Base-by-base conservation (phyloP, 305 asterid species). In the Ruellia speciosa region DNA sequence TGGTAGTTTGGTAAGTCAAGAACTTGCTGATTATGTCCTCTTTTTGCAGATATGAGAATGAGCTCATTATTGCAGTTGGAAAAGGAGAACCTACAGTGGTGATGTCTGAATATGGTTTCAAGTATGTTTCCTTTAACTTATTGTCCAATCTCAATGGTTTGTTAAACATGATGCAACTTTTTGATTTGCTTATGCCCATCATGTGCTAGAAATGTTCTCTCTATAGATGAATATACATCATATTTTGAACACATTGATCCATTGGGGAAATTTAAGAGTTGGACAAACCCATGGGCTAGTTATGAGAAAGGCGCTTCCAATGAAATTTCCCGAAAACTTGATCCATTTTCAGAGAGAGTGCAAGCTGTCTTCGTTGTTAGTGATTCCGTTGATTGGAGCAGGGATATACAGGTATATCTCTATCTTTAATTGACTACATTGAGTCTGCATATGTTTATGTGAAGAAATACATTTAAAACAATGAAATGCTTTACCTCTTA, bases 361-460 rank as follows among this genome's bases (percentile, higher is more conserved):
- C 69, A 71, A 54, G 98, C 96, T 58, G 94, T 82, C 66, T 90
- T 90, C 65, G 59, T 90, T 67, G 95, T 85, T 75, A 90, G 98
- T 20, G 98, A 87, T 71, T 80, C 96, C 39, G 78, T 90, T 66
- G 98, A 90, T 77, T 90, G 98, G 98, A 81, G 95, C 81, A 78
- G 95, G 77, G 98, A 87, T 59, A 79, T 87, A 67, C 98, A 90
- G 98, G 98, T 85, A 50, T 52, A 60, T 71, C 52, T 79, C 77
- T 67, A 62, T 72, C 66, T 54, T 61, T 33, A 14, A 6, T 9
- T 37, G 41, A 2, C 12, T 37, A 37, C 8, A 8, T 33, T 33
- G 8, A 18, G 65, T 24, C 18, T 45, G 13, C 9, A 37, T 37
- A 3, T 6, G 9, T 37, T 37, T 7, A 37, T 37, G 31, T 24